phyloP scores from a whole-genome alignment of 2,329 filamentous ascomycete species.

The Podosphaera xanthii region DNA sequence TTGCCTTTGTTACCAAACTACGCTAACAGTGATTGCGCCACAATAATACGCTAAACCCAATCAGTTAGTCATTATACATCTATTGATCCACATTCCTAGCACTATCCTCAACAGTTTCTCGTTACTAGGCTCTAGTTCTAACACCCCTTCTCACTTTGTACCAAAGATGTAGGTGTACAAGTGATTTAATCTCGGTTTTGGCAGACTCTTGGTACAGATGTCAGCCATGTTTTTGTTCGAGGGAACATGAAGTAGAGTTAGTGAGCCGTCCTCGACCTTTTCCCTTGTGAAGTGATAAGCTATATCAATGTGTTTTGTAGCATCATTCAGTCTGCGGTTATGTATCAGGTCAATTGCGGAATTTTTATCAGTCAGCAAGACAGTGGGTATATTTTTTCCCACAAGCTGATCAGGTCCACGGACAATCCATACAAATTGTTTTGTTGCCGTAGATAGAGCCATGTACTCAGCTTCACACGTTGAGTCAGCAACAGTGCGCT shows the following conservation, averaged over 20 bases:
- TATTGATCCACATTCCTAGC: too few species aligned
- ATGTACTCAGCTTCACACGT: constrained; percentile 1
- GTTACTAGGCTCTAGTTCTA: too few species aligned
- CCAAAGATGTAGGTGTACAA: background rate
- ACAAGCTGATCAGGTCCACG: background rate
- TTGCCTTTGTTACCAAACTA: too few species aligned
- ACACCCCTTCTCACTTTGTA: too few species aligned
- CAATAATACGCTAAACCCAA: too few species aligned
- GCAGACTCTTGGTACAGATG: background rate
- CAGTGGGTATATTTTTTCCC: background rate
- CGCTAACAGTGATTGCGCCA: too few species aligned
- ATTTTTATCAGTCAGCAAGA: background rate
- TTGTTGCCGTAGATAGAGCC: background rate
- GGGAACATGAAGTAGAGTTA: background rate
- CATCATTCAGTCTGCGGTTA: background rate
- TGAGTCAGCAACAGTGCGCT: background rate
- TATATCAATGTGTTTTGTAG: background rate
- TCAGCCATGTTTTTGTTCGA: background rate
- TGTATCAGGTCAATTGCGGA: background rate
- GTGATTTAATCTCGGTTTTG: background rate
- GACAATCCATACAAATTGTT: background rate
- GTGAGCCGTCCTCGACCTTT: background rate
- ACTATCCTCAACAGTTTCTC: too few species aligned
- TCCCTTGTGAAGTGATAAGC: background rate
- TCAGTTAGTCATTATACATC: too few species aligned